Evolutionary conservation across 2,329 filamentous ascomycete species (phyloP), one percentile per base, ranked within the genome.

Genomic region (Alternaria sp.): DNA sequence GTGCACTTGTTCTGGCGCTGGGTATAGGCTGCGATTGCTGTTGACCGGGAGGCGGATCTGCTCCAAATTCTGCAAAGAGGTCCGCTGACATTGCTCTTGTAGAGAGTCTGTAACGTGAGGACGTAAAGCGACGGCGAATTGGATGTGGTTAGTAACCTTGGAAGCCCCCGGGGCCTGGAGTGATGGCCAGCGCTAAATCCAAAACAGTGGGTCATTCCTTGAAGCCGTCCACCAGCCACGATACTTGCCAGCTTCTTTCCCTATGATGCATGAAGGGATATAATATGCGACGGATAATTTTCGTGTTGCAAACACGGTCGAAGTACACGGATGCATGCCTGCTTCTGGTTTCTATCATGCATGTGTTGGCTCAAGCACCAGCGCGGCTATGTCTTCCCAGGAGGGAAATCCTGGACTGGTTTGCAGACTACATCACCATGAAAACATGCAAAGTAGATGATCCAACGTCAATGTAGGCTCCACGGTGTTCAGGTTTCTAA

Each of bases 11-110:
- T 43, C 45, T 61, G n/a, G 37, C 37, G 7, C 18, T 10, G 21
- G 60, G n/a, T 15, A 23, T 26, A 8, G 63, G 25, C 26, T 71
- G 62, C 49, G 49, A 37, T 25, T 67, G 64, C 50, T 65, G 61
- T 58, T 70, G 71, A 15, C 56, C 61, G 6, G 64, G 50, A 33
- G 37, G 65, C n/a, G 73, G 44, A 8, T 70, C 56, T 49, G 71
- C 51, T 41, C 70, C 73, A 28, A 79, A 79, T 49, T 77, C 77
- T 53, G 75, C 77, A 43, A 79, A 79, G 14, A 79, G 71, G 51
- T 79, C 77, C 21, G 77, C 77, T 30, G 77, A 79, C 77, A 79
- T 79, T 58, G 62, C 41, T 60, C 63, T 18, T 30, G 55, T 18
- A 54, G 50, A 33, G 45, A 47, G 26, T 30, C 20, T 43, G 44